These are phyloP conservation scores for Trapa bicornis DNA, from an alignment of 345 rosid species.

Conservation along the genomic window DNA sequence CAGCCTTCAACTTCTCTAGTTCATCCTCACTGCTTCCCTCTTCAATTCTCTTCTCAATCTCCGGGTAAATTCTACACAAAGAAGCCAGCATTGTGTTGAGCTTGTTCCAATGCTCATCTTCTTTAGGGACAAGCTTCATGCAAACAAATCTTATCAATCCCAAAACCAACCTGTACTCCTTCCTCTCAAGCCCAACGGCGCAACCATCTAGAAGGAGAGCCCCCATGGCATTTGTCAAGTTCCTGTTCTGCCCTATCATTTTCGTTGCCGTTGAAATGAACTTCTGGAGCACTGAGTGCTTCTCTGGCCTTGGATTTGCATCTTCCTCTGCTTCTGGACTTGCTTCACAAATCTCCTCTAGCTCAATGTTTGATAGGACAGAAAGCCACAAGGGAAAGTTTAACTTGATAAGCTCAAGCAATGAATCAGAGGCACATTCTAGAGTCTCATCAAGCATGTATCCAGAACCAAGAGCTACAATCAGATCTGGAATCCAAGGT, in stretches of 20 bases:
- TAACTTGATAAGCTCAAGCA: conserved; percentile 26
- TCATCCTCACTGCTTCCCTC: conserved; percentile 32
- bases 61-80: conserved; percentile 53
- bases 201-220: conserved; percentile 37
- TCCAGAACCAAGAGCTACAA: conserved; percentile 58
- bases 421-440: conserved; percentile 20
- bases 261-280: conserved; percentile 27
- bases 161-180: conserved; percentile 40
- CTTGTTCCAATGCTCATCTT: conserved; percentile 56
- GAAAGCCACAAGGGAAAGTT: conserved; percentile 54
- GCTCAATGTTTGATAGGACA: conserved; percentile 41
- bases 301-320: conserved; percentile 16
- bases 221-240: conserved; percentile 58
- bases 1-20: conserved; percentile 22
- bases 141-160: conserved; percentile 52
- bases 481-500: conserved; percentile 84
- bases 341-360: conserved; percentile 22
- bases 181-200: conserved; percentile 41
- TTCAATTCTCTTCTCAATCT: conserved; percentile 43
- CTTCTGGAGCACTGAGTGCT: conserved; percentile 32
- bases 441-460: conserved; percentile 26
- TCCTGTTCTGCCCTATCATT: conserved; percentile 28
- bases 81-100: conserved; percentile 54
- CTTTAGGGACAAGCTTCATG: conserved; percentile 38
- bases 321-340: conserved; percentile 29